Conservation (phyloP, 2,329 filamentous ascomycete genomes). For the Alternaria metachromatica region DNA sequence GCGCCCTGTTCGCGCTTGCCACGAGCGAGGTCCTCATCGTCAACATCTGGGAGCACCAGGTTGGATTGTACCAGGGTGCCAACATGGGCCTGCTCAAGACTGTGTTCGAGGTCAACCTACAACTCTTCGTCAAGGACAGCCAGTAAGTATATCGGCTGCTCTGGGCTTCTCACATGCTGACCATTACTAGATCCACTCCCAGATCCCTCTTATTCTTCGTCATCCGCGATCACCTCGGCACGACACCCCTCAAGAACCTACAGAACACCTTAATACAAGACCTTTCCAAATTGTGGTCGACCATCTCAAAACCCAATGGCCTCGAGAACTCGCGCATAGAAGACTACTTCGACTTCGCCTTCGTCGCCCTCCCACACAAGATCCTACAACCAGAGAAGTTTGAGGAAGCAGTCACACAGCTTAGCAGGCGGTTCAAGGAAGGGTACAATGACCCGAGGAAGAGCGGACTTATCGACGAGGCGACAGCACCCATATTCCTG, state of each 20-base stretch:
- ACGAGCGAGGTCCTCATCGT: slow-evolving; percentile 98
- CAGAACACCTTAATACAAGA: slow-evolving; percentile 91
- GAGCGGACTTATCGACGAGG: slow-evolving; percentile 69
- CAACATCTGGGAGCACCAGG: slow-evolving; percentile 99
- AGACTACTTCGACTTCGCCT: slow-evolving; percentile 99
- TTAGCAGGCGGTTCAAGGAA: slow-evolving; percentile 81
- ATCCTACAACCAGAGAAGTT: slow-evolving; percentile 95
- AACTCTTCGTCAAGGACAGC: slow-evolving; percentile 94
- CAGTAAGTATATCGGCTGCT: slow-evolving; percentile 66
- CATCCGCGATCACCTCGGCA: slow-evolving; percentile 94
- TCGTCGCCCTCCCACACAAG: slow-evolving; percentile 94
- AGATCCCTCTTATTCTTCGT: slow-evolving; percentile 97
- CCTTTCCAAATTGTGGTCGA: slow-evolving; percentile 88
- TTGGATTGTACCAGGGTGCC: slow-evolving; percentile 95
- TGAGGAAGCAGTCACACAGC: slow-evolving; percentile 75
- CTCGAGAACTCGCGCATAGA: slow-evolving; percentile 89
- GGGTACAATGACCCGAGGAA: slow-evolving; percentile 75
- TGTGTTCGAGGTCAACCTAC: slow-evolving; percentile 97
- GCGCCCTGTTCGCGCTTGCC: slow-evolving; percentile 92
- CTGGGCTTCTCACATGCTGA: slow-evolving; percentile 20
- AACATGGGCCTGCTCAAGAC: slow-evolving; percentile 99
- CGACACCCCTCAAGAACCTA: slow-evolving; percentile 87
- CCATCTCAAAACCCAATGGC: slow-evolving; percentile 88
- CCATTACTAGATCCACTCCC: slow-evolving; percentile 71
- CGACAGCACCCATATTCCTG: slow-evolving; percentile 81